Evolutionary conservation across 805 yeast genomes (phyloP).

Genomic region (Teunomyces tritomae): DNA sequence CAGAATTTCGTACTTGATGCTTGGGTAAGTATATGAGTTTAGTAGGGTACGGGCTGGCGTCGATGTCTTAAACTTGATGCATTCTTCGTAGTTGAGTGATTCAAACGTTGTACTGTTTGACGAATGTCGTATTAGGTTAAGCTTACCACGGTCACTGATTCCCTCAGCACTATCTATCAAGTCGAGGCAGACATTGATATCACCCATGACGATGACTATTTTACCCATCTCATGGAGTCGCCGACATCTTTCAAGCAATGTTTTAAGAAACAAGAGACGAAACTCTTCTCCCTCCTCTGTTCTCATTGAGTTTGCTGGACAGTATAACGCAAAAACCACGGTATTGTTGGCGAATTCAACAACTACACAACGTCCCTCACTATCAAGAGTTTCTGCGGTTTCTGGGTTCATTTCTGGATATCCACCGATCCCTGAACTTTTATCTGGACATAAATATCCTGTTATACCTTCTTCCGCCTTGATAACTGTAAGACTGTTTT

Average conservation of each 20-base stretch:
- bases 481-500: conserved; percentile 47
- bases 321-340: conserved; percentile 68
- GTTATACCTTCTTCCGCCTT: conserved; percentile 92
- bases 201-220: conserved; percentile 80
- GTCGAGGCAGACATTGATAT: conserved; percentile 78
- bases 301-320: conserved; percentile 86
- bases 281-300: conserved; percentile 64
- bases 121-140: conserved; percentile 22
- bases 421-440: conserved; percentile 57
- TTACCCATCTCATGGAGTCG: conserved; percentile 54
- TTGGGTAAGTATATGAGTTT: conserved; percentile 25
- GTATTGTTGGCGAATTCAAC: conserved; percentile 65
- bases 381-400: conserved; percentile 52
- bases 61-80: conserved; percentile 34
- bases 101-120: conserved; percentile 19
- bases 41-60: conserved; percentile 27
- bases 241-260: conserved; percentile 60
- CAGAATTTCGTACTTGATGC: conserved; percentile 9
- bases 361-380: conserved; percentile 81
- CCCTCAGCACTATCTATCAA: conserved; percentile 79
- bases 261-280: conserved; percentile 55
- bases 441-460: conserved; percentile 39
- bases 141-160: conserved; percentile 44
- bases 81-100: conserved; percentile 21
- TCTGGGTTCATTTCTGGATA: conserved; percentile 48